Percentiles rank a stretch among this genome's conserved stretches.
phyloP scores from a whole-genome alignment of 1,284 basidiomycete species.

The Rhodotorula sp. region DNA sequence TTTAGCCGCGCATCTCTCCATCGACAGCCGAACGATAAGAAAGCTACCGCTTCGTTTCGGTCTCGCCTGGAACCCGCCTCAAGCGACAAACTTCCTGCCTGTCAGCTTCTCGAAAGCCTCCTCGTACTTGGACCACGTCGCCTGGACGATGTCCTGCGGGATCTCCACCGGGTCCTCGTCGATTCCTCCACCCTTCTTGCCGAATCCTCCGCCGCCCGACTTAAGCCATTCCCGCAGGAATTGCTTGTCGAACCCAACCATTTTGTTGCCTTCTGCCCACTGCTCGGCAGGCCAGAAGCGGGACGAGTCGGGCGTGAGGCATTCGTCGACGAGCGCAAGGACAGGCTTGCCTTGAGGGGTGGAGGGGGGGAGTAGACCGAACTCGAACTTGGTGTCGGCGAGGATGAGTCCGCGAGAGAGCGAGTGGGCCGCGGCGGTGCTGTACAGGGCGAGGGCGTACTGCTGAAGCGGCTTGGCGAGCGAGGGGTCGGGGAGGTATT shows the following conservation, averaged over 20 bases:
- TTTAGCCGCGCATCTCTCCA: background rate
- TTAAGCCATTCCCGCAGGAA: constrained; percentile 85
- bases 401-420: constrained; percentile 81
- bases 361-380: constrained; percentile 61
- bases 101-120: constrained; percentile 72
- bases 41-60: too few relatives aligned
- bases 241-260: constrained; percentile 96
- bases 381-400: constrained; percentile 92
- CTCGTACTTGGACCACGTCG: constrained; percentile 72
- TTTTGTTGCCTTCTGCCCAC: constrained; percentile 72
- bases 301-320: constrained; percentile 94
- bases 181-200: constrained; percentile 69
- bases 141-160: constrained; percentile 69
- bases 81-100: constrained; percentile 44
- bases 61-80: background rate
- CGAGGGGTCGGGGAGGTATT: constrained; percentile 62
- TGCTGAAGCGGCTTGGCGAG: constrained; percentile 63
- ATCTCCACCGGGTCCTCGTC: constrained; percentile 62
- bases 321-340: constrained; percentile 90
- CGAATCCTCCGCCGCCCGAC: constrained; percentile 61
- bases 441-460: constrained; percentile 68
- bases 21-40: too few relatives aligned
- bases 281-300: constrained; percentile 85
- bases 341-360: constrained; percentile 49
- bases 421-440: constrained; percentile 74